A percentile compares a stretch with the other conserved stretches of the same genome.
phyloP scores from a whole-genome alignment of 331 rosid genomes.

The Acacia concinna region DNA sequence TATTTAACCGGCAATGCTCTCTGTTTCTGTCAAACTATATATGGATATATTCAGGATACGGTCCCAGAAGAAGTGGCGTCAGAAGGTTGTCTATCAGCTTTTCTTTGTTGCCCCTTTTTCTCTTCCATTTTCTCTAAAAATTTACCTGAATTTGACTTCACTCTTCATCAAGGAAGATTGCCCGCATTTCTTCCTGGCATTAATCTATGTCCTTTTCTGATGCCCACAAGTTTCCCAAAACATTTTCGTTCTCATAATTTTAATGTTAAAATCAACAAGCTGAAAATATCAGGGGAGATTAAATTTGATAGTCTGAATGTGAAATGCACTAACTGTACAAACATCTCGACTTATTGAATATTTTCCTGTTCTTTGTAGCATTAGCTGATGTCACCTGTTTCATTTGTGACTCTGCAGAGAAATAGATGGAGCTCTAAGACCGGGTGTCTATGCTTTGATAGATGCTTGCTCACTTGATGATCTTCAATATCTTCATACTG shows the following conservation, averaged over 20 bases:
- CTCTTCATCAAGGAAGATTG: background rate
- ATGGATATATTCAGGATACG: constrained; percentile 73
- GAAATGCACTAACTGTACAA: constrained; percentile 3
- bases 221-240: background rate
- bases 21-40: constrained; percentile 73
- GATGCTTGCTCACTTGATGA: constrained; percentile 76
- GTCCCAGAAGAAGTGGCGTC: constrained; percentile 74
- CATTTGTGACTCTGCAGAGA: constrained; percentile 58
- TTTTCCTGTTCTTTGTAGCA: constrained; percentile 21
- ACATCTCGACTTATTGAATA: background rate
- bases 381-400: constrained; percentile 25
- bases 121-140: constrained; percentile 3
- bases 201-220: constrained; percentile 8
- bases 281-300: constrained; percentile 20
- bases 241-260: constrained; percentile 7
- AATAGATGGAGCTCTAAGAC: constrained; percentile 82
- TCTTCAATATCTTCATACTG: constrained; percentile 92
- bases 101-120: constrained; percentile 2
- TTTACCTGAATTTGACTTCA: constrained; percentile 21
- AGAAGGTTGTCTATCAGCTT: constrained; percentile 53
- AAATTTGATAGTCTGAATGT: constrained; percentile 16
- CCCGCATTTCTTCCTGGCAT: constrained; percentile 4
- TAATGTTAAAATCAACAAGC: constrained; percentile 7
- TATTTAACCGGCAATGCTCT: constrained; percentile 63
- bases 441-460: constrained; percentile 77